Evolutionary conservation across 2,329 filamentous ascomycete genomes (phyloP), one percentile per base, ranked within the genome.

Genomic region (Trichoderma sp.): DNA sequence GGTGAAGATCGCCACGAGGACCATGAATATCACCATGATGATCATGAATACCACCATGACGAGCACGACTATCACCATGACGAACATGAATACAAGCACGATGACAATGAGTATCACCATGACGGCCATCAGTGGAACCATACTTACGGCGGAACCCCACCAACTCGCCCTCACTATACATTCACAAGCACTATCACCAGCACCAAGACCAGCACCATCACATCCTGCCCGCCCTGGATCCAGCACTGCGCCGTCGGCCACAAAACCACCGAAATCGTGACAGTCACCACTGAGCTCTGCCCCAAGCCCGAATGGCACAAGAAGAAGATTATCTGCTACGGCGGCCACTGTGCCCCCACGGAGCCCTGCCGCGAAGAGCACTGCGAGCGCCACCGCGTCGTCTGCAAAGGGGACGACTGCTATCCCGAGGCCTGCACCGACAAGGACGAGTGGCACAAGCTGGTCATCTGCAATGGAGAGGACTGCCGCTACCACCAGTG

Each of bases 261-360:
- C 15, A 71, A 72, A 57, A 72, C 69, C 45, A 74, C 72, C 17
- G 57, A 70, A 12, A 69, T 71, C 56, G 70, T 71, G 39, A 74
- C 76, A 19, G 48, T 70, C 54, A 75, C 73, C 59, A 73, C 71
- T 19, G 70, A 67, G 50, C 52, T 69, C 67, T 73, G 67, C 53
- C 69, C 70, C 4, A 52, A 71, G 50, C 70, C 75, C 48, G 71
- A 72, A 64, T 73, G 71, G 71, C 70, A 74, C 70, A 71, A 73
- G 70, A 76, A 77, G 72, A 76, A 74, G 71, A 72, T 80, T 19
- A 74, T 78, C 73, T 79, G 78, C 73, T 75, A 74, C 68, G 78
- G 78, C 29, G 76, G 74, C 25, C 57, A 72, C 71, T 80, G 79
- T 72, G 65, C 70, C 37, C 73, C 71, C 35, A 75, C 76, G 67